phyloP scores from a whole-genome alignment of 2,329 filamentous ascomycete species.

The Nothophoma quercina region DNA sequence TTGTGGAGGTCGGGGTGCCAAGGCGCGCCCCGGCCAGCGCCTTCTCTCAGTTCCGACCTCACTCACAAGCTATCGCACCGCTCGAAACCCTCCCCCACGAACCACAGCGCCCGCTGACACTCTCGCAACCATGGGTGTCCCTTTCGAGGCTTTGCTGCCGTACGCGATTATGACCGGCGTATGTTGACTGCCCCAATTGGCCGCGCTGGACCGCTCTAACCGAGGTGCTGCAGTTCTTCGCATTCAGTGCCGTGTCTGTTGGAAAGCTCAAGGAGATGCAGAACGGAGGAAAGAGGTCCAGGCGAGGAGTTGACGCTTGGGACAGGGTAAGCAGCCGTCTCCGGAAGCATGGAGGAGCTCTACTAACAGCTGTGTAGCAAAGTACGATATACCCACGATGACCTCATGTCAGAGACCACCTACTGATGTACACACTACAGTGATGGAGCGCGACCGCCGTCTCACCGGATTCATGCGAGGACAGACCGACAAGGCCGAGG shows the following conservation, averaged over 20 bases:
- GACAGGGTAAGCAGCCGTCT: constrained; percentile 62
- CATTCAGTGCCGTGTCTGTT: constrained; percentile 65
- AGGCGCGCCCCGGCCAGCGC: constrained; percentile 18
- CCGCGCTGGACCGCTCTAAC: constrained; percentile 27
- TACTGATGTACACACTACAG: constrained; percentile 53
- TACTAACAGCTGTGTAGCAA: constrained; percentile 60
- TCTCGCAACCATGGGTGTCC: constrained; percentile 65
- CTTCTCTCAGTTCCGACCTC: constrained; percentile 19
- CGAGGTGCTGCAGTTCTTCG: constrained; percentile 62
- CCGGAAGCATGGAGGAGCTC: constrained; percentile 17
- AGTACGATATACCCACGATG: constrained; percentile 54
- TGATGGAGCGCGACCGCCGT: constrained; percentile 72
- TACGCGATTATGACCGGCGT: constrained; percentile 70
- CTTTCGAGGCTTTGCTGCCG: constrained; percentile 70
- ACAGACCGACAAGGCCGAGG: constrained; percentile 66
- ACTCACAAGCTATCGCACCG: constrained; percentile 8
- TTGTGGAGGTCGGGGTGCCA: constrained; percentile 28
- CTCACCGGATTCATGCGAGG: constrained; percentile 68
- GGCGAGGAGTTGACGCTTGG: constrained; percentile 69
- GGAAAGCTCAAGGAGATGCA: constrained; percentile 65
- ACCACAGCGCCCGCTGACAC: constrained; percentile 32
- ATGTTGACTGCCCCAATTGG: constrained; percentile 44
- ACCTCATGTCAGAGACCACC: constrained; percentile 41
- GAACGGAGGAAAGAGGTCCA: constrained; percentile 68
- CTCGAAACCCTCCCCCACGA: constrained; percentile 25